Percentiles rank a stretch among this genome's conserved stretches.
These are phyloP conservation scores for Cladosporium cucumerinum DNA, from an alignment of 2,329 filamentous ascomycete genomes.

Conservation along the genomic window DNA sequence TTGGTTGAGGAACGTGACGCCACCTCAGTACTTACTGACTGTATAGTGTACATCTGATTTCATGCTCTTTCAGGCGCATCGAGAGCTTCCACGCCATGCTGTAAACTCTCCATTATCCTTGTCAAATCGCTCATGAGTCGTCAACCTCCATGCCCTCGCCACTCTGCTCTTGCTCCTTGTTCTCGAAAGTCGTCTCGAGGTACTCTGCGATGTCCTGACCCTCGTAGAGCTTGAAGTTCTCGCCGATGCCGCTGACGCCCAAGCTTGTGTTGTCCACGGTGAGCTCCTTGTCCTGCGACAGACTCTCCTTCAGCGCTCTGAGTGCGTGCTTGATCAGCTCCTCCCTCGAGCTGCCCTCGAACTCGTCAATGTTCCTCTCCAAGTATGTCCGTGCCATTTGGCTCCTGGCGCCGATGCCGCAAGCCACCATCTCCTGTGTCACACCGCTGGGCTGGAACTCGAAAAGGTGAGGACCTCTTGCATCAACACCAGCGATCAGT, in stretches of 20 bases:
- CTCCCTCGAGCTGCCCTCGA: constrained; percentile 71
- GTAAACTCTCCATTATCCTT: constrained; percentile 1
- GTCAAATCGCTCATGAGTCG: constrained; percentile 9
- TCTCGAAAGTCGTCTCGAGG: constrained; percentile 67
- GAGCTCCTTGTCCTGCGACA: constrained; percentile 95
- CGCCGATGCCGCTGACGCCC: constrained; percentile 79
- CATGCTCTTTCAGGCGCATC: constrained; percentile 11
- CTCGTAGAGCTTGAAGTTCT: constrained; percentile 88
- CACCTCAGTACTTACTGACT: constrained; percentile 9
- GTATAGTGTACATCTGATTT: constrained; percentile 13
- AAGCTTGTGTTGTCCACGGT: constrained; percentile 96
- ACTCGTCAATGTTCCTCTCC: constrained; percentile 84
- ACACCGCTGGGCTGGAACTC: constrained; percentile 96
- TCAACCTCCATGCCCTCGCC: constrained; percentile 34
- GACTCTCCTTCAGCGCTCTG: constrained; percentile 86
- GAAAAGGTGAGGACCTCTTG: constrained; percentile 90
- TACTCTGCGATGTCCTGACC: constrained; percentile 81
- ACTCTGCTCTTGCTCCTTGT: constrained; percentile 36
- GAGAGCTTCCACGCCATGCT: not conserved
- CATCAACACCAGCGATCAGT: constrained; percentile 89
- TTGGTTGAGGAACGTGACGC: not conserved
- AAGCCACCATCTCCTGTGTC: constrained; percentile 95
- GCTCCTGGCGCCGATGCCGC: constrained; percentile 89
- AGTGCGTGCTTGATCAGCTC: constrained; percentile 89
- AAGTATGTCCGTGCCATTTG: constrained; percentile 98